Conservation (phyloP, 768 basidiomycete species). For the Pisolithus microcarpus region DNA sequence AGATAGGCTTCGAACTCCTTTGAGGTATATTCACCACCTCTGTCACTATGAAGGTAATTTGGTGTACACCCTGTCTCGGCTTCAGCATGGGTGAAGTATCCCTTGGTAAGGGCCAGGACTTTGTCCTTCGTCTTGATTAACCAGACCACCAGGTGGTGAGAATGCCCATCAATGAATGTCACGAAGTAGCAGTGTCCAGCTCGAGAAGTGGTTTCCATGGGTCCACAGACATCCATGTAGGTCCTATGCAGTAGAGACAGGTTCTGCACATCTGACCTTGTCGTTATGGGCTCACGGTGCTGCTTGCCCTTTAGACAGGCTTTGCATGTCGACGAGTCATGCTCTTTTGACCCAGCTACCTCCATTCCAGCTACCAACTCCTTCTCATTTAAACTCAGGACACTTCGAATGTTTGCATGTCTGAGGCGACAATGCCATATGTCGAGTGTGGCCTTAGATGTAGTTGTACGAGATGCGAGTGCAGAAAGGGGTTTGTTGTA, state of each 20-base stretch:
- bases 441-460: background rate
- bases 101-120: constrained; percentile 4
- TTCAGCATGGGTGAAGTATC: constrained; percentile 7
- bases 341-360: background rate
- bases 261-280: no score
- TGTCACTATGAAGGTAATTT: constrained; percentile 16
- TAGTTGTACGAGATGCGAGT: background rate
- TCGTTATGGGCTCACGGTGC: no score
- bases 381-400: constrained; percentile 1
- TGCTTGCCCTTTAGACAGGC: no score
- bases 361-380: constrained; percentile 4
- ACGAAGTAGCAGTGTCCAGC: no score
- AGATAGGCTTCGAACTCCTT: constrained; percentile 4
- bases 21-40: constrained; percentile 17
- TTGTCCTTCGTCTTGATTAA: constrained; percentile 14
- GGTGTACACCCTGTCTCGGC: constrained; percentile 8
- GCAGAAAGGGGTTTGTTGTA: background rate
- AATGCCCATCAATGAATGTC: no score
- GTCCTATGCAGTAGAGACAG: no score
- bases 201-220: no score
- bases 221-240: no score
- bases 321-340: constrained; percentile 4
- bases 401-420: background rate
- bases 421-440: constrained; percentile 1
- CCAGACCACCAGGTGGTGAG: no score